phyloP scores from a whole-genome alignment of 2,329 filamentous ascomycete genomes.

The Akanthomyces dipterigenus region DNA sequence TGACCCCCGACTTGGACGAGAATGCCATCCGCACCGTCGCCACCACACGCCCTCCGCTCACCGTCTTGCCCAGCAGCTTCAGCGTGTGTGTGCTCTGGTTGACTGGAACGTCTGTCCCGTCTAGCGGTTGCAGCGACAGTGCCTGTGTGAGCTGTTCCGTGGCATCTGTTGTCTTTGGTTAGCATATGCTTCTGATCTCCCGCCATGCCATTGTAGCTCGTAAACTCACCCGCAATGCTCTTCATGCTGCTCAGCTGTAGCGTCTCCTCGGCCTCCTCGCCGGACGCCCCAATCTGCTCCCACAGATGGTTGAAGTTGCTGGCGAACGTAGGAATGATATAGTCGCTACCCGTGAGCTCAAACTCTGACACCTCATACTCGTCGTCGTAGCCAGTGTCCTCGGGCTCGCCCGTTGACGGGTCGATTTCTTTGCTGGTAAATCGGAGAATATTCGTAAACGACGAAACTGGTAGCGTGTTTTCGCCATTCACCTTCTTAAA shows the following conservation, averaged over 20 bases:
- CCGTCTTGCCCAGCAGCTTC: constrained; percentile 93
- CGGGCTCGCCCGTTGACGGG: constrained; percentile 84
- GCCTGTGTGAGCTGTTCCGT: constrained; percentile 84
- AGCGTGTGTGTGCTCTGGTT: constrained; percentile 88
- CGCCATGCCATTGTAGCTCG: neutral
- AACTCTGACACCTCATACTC: constrained; percentile 96
- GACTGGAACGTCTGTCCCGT: constrained; percentile 86
- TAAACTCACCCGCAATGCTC: constrained; percentile 75
- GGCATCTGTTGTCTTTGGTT: constrained; percentile 56
- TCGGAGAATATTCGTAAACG: constrained; percentile 88
- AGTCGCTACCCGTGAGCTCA: constrained; percentile 85
- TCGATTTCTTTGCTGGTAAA: constrained; percentile 99
- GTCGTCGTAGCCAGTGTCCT: constrained; percentile 89
- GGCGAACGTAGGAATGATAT: constrained; percentile 86
- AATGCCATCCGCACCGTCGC: constrained; percentile 88
- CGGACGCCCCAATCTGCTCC: constrained; percentile 85
- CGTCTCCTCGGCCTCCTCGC: constrained; percentile 87
- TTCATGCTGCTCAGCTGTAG: constrained; percentile 81
- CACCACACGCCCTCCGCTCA: constrained; percentile 82
- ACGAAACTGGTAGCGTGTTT: constrained; percentile 66
- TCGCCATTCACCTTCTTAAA: constrained; percentile 80
- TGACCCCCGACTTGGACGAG: constrained; percentile 86
- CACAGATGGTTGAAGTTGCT: constrained; percentile 94
- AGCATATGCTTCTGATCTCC: constrained; percentile 11
- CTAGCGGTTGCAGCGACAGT: constrained; percentile 85